Percentiles rank a stretch among this genome's conserved stretches.
phyloP scores from a whole-genome alignment of 73 alveolate genomes.

The Breviolum minutum region DNA sequence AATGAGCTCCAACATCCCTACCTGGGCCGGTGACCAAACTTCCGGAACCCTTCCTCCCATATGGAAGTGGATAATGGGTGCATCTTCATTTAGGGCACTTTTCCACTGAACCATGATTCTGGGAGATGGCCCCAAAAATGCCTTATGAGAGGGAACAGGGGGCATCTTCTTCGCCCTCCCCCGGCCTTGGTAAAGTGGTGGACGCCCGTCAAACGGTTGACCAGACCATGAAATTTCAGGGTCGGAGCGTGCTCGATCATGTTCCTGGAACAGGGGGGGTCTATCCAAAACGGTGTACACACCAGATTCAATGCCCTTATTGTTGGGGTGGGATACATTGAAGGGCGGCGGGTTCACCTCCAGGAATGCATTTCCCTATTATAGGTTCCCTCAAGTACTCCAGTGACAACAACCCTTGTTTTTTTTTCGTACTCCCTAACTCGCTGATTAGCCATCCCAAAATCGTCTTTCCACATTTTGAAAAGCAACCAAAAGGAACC shows the following conservation, averaged over 20 bases:
- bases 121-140: no score
- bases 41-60: no score
- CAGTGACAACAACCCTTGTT: neutral
- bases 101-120: no score
- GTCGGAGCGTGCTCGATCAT: slow-evolving; percentile 89
- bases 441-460: neutral
- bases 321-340: neutral
- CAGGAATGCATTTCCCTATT: neutral
- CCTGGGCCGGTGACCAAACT: no score
- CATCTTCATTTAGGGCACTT: no score
- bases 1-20: slow-evolving; percentile 92
- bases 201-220: slow-evolving; percentile 77
- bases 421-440: neutral
- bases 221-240: slow-evolving; percentile 80
- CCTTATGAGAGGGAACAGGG: no score
- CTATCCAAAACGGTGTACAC: no score
- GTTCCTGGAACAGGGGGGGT: neutral
- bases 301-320: neutral
- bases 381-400: neutral
- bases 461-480: neutral
- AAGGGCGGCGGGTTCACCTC: neutral
- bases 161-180: neutral
- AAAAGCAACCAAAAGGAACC: neutral
- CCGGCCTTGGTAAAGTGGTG: slow-evolving; percentile 76
- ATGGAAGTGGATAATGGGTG: no score